phyloP scores from a whole-genome alignment of 2,329 filamentous ascomycete species.

The Sclerotinia borealis region DNA sequence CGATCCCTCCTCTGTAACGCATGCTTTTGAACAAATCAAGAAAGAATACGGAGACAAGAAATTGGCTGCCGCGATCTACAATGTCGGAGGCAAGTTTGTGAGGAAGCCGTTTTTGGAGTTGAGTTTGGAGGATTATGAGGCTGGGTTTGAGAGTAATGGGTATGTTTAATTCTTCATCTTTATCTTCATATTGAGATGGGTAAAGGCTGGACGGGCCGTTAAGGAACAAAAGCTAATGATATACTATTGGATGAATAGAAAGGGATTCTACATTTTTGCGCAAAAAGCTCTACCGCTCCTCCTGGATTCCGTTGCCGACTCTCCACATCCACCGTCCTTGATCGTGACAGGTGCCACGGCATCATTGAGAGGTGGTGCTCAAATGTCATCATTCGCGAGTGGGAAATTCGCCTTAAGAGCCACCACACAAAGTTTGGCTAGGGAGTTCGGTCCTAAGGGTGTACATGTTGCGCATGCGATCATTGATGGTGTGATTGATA shows the following conservation, averaged over 20 bases:
- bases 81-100: constrained; percentile 49
- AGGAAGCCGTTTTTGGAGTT: constrained; percentile 55
- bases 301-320: constrained; percentile 49
- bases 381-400: constrained; percentile 65
- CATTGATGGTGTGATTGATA: constrained; percentile 82
- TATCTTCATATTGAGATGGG: not conserved
- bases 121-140: constrained; percentile 44
- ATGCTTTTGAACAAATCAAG: constrained; percentile 57
- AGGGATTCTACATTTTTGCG: constrained; percentile 70
- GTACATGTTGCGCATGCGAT: constrained; percentile 79
- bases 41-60: constrained; percentile 43
- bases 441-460: constrained; percentile 79
- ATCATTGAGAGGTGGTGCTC: constrained; percentile 64
- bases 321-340: constrained; percentile 64
- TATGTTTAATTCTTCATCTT: constrained; percentile 36
- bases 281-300: constrained; percentile 66
- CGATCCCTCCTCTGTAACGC: constrained; percentile 43
- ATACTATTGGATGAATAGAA: constrained; percentile 14
- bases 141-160: constrained; percentile 43
- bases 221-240: not conserved
- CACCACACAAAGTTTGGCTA: constrained; percentile 66
- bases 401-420: constrained; percentile 77
- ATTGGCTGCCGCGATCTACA: constrained; percentile 64
- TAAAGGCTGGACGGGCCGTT: not conserved
- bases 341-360: constrained; percentile 87